Conservation (phyloP, 2,329 filamentous ascomycete species). For the Apiospora kogelbergensis region DNA sequence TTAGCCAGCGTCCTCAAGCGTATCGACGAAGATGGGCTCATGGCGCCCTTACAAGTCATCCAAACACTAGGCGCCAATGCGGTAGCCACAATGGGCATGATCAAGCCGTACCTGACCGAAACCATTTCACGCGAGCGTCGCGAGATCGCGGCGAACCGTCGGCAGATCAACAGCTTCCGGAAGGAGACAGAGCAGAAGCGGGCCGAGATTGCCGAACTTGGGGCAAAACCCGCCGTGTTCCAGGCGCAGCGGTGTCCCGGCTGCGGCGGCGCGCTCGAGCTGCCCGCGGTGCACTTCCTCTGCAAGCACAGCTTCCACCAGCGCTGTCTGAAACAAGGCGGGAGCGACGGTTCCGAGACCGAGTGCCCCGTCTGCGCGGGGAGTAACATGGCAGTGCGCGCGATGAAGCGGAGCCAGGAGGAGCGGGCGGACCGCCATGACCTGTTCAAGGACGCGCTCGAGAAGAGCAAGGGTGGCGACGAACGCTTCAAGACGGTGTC, state of each 20-base stretch:
- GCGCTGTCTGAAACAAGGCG: slow-evolving; percentile 69
- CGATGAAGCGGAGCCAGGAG: slow-evolving; percentile 81
- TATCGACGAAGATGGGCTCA: slow-evolving; percentile 86
- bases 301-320: slow-evolving; percentile 98
- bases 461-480: slow-evolving; percentile 32
- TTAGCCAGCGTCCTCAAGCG: slow-evolving; percentile 76
- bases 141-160: slow-evolving; percentile 79
- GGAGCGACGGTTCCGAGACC: slow-evolving; percentile 53
- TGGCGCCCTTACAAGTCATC: slow-evolving; percentile 95
- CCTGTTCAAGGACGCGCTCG: slow-evolving; percentile 79
- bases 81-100: slow-evolving; percentile 95
- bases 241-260: slow-evolving; percentile 85
- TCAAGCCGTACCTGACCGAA: slow-evolving; percentile 86
- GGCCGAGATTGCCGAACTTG: slow-evolving; percentile 74
- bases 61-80: slow-evolving; percentile 71
- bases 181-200: slow-evolving; percentile 79
- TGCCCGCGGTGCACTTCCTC: slow-evolving; percentile 92
- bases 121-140: slow-evolving; percentile 87
- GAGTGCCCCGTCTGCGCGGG: slow-evolving; percentile 86
- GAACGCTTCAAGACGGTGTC: slow-evolving; percentile 84
- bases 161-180: slow-evolving; percentile 80
- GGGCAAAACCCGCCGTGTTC: slow-evolving; percentile 81
- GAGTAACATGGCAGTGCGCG: slow-evolving; percentile 83
- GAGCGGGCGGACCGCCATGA: slow-evolving; percentile 88
- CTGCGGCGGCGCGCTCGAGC: slow-evolving; percentile 75